Evolutionary conservation across 2,329 filamentous ascomycete genomes (phyloP), one percentile per base, ranked within the genome.

Genomic region (Aspergillus neotritici): DNA sequence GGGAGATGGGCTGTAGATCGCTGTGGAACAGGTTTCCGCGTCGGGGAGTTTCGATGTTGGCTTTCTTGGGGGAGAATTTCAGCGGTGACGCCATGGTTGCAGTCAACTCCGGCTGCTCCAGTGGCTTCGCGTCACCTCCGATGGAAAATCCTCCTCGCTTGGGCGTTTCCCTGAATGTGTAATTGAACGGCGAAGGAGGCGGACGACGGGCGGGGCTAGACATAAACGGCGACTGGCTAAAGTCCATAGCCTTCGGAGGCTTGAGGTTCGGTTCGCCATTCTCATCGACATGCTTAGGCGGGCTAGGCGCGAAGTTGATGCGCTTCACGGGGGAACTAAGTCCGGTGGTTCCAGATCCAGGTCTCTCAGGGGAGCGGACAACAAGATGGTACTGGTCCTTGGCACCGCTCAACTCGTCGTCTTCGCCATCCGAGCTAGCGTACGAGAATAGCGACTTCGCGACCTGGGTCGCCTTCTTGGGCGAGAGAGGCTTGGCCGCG

Each of bases 391-490:
- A 43, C 8, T 61, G 60, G 29, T 63, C 61, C 44, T 69, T 72
- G 5, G 53, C 57, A 1, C 55, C 56, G 16, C 57, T 61, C 29
- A 71, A 56, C 46, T 73, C 70, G 49, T 72, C 70, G 7, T 74
- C 70, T 30, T 70, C 65, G 4, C 58, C 63, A 16, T 68, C 62
- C 3, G 67, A 66, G 46, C 60, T 63, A 4, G 56, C 60, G 34
- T 67, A 64, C 4, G 63, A 53, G 2, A 63, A 59, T 11, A 61
- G 51, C 2, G 62, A 60, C 47, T 69, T 73, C 13, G 69, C 63
- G 31, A 74, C 56, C 48, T 74, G 71, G 6, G 65, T 72, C 25
- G 66, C 62, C 50, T 74, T 75, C 60, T 74, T 74, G 1, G 72
- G 72, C 10, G 71, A 74, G 21, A 75, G 54, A 13, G 69, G 69